Evolutionary conservation across 148 eudicot genomes (phyloP).

Genomic region (Amaranthus cruentus): DNA sequence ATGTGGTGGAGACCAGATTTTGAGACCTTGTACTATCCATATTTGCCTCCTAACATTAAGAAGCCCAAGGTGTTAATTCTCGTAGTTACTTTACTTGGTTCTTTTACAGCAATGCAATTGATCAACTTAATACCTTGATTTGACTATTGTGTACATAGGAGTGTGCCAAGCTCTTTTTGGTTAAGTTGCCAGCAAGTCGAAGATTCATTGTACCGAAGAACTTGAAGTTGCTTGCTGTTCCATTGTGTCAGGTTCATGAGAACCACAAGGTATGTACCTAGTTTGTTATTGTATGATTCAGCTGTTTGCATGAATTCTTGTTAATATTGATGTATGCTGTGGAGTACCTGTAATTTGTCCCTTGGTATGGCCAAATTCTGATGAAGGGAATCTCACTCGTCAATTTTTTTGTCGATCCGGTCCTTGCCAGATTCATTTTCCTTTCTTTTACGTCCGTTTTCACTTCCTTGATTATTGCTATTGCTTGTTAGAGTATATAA

Average conservation of each 20-base stretch:
- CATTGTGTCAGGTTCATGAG: conserved; percentile 58
- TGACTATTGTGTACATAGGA: conserved; percentile 33
- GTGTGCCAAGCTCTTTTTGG: conserved; percentile 67
- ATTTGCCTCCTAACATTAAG: conserved; percentile 54
- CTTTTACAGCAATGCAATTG: background rate
- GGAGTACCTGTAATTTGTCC: background rate
- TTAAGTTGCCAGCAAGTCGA: conserved; percentile 53
- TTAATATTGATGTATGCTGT: background rate
- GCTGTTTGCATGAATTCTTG: background rate
- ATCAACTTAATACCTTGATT: background rate
- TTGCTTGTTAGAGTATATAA: no score
- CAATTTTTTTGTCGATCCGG: background rate
- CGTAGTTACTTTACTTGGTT: background rate
- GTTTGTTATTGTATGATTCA: background rate
- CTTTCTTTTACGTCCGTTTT: background rate
- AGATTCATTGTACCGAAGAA: conserved; percentile 59
- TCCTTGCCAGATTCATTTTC: background rate
- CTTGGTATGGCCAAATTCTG: no score
- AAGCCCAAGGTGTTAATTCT: conserved; percentile 46
- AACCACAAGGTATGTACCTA: conserved; percentile 45
- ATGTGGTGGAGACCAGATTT: conserved; percentile 75
- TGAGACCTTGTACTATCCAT: conserved; percentile 50
- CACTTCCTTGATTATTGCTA: no score
- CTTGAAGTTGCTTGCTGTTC: conserved; percentile 62
- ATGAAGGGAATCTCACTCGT: no score